phyloP scores from a whole-genome alignment of 2,329 filamentous ascomycete genomes.

The Beauveria brongniartii region DNA sequence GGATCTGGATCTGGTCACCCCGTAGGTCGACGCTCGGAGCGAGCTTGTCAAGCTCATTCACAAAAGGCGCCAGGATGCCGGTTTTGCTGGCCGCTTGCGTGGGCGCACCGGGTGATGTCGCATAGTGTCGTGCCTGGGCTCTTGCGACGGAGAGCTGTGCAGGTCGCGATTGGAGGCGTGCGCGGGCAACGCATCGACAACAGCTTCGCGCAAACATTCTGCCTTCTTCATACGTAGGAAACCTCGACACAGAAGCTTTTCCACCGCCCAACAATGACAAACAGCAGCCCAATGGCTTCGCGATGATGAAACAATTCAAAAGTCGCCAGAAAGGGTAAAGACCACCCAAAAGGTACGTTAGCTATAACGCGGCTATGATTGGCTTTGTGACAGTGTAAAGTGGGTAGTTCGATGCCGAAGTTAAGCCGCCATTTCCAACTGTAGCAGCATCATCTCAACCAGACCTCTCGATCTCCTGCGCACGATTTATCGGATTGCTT shows the following conservation, averaged over 20 bases:
- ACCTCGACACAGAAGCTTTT: background rate
- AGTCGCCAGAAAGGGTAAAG: constrained; percentile 6
- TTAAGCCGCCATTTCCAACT: constrained; percentile 24
- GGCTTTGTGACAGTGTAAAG: background rate
- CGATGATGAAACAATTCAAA: background rate
- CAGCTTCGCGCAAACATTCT: constrained; percentile 30
- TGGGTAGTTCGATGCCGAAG: constrained; percentile 16
- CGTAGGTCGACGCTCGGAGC: constrained; percentile 84
- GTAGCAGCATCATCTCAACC: constrained; percentile 12
- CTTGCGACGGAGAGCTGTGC: constrained; percentile 22
- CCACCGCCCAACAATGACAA: background rate
- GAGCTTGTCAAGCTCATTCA: constrained; percentile 73
- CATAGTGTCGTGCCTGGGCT: constrained; percentile 33
- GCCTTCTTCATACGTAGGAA: background rate
- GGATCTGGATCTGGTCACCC: constrained; percentile 70
- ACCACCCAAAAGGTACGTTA: background rate
- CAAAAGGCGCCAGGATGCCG: constrained; percentile 44
- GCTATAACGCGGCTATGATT: background rate
- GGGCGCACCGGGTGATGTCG: constrained; percentile 24
- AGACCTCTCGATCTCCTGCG: constrained; percentile 9
- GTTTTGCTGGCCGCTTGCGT: constrained; percentile 18
- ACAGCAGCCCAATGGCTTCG: background rate
- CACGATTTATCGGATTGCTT: constrained; percentile 19
- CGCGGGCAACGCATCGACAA: constrained; percentile 23
- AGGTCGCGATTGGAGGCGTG: constrained; percentile 21